A percentile compares a stretch with the other conserved stretches of the same genome.
phyloP scores from a whole-genome alignment of 2,329 filamentous ascomycete genomes.

The Sporothrix pallida region DNA sequence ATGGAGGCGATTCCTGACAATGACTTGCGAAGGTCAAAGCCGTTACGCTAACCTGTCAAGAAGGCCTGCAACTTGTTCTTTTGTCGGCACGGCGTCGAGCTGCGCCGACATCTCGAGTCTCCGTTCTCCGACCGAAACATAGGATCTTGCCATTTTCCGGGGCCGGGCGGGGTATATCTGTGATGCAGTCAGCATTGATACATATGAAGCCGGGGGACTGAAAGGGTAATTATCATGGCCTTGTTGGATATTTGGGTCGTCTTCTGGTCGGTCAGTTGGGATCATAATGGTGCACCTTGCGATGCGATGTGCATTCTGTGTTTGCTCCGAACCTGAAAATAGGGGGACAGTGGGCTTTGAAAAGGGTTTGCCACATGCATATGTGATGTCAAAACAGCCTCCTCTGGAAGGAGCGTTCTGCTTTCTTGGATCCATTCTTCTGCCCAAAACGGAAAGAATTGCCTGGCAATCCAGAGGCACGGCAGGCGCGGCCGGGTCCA shows the following conservation, averaged over 20 bases:
- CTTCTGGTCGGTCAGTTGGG: neutral
- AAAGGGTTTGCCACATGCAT: too few species aligned
- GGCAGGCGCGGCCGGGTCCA: neutral
- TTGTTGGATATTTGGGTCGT: neutral
- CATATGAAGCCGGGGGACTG: neutral
- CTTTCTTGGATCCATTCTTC: too few species aligned
- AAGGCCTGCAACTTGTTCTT: neutral
- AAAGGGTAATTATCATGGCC: neutral
- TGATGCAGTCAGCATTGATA: neutral
- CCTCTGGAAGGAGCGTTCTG: neutral
- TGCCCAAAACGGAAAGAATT: neutral
- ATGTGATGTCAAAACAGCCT: too few species aligned
- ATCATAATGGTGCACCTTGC: too few species aligned
- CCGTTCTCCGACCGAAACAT: neutral
- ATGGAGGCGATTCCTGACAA: neutral
- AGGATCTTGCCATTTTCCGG: neutral
- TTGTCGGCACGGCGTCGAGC: neutral
- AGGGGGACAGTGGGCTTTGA: too few species aligned
- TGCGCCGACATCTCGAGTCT: neutral
- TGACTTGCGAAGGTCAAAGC: neutral
- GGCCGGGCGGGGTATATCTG: neutral
- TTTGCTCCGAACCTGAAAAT: too few species aligned
- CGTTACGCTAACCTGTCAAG: neutral
- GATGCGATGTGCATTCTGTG: too few species aligned
- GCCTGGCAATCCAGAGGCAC: neutral